Percentiles rank a stretch among this genome's conserved stretches.
Conservation (phyloP, 352 stramenopile species). For the Phytophthora uliginosa region DNA sequence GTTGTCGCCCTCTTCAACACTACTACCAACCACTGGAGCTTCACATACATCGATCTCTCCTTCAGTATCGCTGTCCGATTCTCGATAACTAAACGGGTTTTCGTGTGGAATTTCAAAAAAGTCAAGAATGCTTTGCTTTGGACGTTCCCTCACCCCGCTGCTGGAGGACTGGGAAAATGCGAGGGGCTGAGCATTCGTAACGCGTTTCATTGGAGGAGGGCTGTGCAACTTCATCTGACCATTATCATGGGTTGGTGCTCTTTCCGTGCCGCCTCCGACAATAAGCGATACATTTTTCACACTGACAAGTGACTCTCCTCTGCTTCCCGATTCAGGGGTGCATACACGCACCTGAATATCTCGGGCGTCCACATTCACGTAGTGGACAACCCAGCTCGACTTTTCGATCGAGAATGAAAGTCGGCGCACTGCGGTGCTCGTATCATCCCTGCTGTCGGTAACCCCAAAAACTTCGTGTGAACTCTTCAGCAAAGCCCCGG, state of each 20-base stretch:
- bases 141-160: constrained; percentile 21
- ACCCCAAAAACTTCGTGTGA: constrained; percentile 38
- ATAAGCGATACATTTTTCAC: constrained; percentile 65
- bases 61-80: constrained; percentile 52
- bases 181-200: constrained; percentile 16
- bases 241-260: constrained; percentile 41
- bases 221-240: constrained; percentile 30
- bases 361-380: constrained; percentile 55
- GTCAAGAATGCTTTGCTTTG: constrained; percentile 79
- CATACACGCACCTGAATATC: constrained; percentile 77
- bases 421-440: constrained; percentile 23
- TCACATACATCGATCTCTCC: constrained; percentile 21
- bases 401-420: constrained; percentile 35
- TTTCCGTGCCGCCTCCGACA: constrained; percentile 49
- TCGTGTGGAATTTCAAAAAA: constrained; percentile 78
- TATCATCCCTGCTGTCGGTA: constrained; percentile 3
- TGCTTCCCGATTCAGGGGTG: constrained; percentile 68
- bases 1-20: constrained; percentile 16
- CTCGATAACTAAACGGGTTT: constrained; percentile 79
- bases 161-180: constrained; percentile 7
- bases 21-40: constrained; percentile 1
- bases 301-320: constrained; percentile 70
- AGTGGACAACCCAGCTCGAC: constrained; percentile 51
- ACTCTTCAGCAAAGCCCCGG: constrained; percentile 47
- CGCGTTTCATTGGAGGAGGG: constrained; percentile 26